These are phyloP conservation scores for Thraustochytrium sp. DNA, from an alignment of 352 stramenopile genomes.

Conservation along the genomic window DNA sequence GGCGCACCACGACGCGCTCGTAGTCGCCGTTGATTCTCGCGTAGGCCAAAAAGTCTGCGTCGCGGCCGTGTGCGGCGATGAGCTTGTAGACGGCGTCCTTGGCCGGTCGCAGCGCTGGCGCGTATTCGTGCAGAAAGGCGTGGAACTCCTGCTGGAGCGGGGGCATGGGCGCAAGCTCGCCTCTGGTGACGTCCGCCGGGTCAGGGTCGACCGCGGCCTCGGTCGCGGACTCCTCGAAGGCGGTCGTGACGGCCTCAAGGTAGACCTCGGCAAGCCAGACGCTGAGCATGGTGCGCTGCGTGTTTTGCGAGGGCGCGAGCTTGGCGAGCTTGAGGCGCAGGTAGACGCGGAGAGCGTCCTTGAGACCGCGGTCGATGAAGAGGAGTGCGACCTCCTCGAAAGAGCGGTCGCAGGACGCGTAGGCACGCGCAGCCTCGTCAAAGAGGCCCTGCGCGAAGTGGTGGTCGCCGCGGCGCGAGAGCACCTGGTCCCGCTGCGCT, in stretches of 20 bases:
- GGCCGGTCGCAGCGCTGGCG: conserved; percentile 55
- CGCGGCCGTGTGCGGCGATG: conserved; percentile 79
- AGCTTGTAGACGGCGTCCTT: conserved; percentile 83
- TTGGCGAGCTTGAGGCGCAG: conserved; percentile 77
- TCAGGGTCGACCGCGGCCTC: not conserved
- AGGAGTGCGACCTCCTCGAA: conserved; percentile 82
- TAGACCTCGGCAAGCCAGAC: conserved; percentile 88
- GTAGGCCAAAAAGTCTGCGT: conserved; percentile 82
- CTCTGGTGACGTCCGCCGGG: conserved; percentile 50
- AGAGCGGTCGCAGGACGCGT: conserved; percentile 75
- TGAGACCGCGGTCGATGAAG: conserved; percentile 76
- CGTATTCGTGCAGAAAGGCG: conserved; percentile 79
- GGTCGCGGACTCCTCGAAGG: conserved; percentile 18
- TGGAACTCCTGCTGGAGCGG: conserved; percentile 82
- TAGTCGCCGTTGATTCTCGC: conserved; percentile 85
- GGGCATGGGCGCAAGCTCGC: conserved; percentile 71
- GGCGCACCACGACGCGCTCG: conserved; percentile 83
- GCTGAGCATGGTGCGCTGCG: conserved; percentile 80
- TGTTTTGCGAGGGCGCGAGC: conserved; percentile 71
- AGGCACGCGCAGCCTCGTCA: conserved; percentile 73
- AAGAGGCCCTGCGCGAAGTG: conserved; percentile 75
- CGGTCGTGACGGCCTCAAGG: conserved; percentile 76
- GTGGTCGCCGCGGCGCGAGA: conserved; percentile 78
- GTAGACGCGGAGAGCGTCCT: conserved; percentile 73
- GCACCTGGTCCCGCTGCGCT: conserved; percentile 70